Conservation (phyloP, 1,139 yeast genomes). For the Debaryomyces psychrophilus region DNA sequence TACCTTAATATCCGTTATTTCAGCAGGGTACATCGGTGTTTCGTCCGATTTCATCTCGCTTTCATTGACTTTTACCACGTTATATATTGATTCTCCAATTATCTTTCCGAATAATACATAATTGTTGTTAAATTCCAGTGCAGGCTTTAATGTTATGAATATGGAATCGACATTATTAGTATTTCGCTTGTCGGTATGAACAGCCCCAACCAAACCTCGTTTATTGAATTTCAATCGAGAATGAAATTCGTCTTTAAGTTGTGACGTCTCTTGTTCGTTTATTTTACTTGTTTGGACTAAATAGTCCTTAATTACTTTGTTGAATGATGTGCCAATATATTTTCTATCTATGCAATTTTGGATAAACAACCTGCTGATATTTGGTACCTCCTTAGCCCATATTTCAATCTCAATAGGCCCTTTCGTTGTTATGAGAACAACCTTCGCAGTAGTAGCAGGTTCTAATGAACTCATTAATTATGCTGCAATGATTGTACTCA, state of each 20-base stretch:
- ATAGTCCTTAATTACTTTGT: conserved; percentile 37
- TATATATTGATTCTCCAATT: conserved; percentile 60
- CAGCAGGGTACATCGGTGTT: conserved; percentile 56
- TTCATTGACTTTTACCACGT: conserved; percentile 54
- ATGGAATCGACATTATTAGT: conserved; percentile 49
- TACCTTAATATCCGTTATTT: conserved; percentile 44
- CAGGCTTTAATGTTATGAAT: conserved; percentile 54
- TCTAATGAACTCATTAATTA: conserved; percentile 61
- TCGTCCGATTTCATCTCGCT: conserved; percentile 49
- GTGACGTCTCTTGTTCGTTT: conserved; percentile 12
- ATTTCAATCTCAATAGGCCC: conserved; percentile 65
- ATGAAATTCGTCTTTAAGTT: conserved; percentile 52
- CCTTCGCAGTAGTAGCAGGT: conserved; percentile 66
- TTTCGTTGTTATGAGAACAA: conserved; percentile 56
- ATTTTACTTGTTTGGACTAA: conserved; percentile 32
- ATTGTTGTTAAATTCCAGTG: conserved; percentile 48
- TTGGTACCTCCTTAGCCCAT: conserved; percentile 75
- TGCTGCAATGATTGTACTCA: conserved; percentile 1
- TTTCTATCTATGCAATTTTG: conserved; percentile 48
- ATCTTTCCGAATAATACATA: conserved; percentile 66
- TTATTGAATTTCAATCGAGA: conserved; percentile 54
- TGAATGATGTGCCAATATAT: conserved; percentile 47
- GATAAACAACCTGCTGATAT: conserved; percentile 51
- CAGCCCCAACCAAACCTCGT: conserved; percentile 62
- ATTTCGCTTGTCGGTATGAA: conserved; percentile 32